Conservation (phyloP, 164 flowering plant species). For the Berberis vulgaris region DNA sequence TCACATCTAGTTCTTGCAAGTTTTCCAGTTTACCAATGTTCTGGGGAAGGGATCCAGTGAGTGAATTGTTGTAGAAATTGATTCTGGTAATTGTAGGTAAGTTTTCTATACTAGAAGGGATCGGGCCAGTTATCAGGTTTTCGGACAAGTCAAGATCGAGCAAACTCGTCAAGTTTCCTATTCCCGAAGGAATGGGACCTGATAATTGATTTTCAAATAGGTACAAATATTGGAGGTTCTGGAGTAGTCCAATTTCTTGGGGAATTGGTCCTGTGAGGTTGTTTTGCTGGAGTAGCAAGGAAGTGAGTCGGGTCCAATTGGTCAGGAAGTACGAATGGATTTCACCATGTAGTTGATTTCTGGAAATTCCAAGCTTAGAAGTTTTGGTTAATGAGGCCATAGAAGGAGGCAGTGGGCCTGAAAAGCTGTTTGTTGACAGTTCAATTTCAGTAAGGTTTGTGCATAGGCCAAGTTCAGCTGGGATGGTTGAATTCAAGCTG, state of each 20-base stretch:
- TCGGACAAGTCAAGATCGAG: slow-evolving; percentile 10
- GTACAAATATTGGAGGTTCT: slow-evolving; percentile 4
- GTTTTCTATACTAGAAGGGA: slow-evolving; percentile 20
- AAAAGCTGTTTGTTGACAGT: too few species aligned
- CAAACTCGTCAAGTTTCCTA: slow-evolving; percentile 16
- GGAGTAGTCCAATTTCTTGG: slow-evolving; percentile 13
- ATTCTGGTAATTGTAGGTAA: slow-evolving; percentile 7
- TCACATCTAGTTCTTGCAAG: slow-evolving; percentile 10
- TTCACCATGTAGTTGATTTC: too few species aligned
- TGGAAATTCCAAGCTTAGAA: too few species aligned
- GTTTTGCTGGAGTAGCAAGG: slow-evolving; percentile 20
- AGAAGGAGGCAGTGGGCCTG: too few species aligned
- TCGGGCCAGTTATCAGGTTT: slow-evolving; percentile 11
- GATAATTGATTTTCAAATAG: slow-evolving; percentile 13
- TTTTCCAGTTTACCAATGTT: slow-evolving; percentile 18
- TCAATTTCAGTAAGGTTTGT: too few species aligned
- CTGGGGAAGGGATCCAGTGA: slow-evolving; percentile 17
- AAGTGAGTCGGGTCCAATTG: slow-evolving; percentile 2
- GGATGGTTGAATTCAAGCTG: too few species aligned
- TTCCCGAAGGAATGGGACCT: slow-evolving; percentile 18
- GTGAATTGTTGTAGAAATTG: slow-evolving; percentile 11
- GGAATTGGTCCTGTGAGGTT: slow-evolving; percentile 20
- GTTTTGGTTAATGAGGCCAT: too few species aligned
- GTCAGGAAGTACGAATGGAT: too few species aligned
- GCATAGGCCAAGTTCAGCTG: too few species aligned